Percentiles rank a stretch among this genome's conserved stretches.
Evolutionary conservation across 495 filamentous ascomycete species (phyloP).

Genomic region (Hypomontagnella monticulosa): DNA sequence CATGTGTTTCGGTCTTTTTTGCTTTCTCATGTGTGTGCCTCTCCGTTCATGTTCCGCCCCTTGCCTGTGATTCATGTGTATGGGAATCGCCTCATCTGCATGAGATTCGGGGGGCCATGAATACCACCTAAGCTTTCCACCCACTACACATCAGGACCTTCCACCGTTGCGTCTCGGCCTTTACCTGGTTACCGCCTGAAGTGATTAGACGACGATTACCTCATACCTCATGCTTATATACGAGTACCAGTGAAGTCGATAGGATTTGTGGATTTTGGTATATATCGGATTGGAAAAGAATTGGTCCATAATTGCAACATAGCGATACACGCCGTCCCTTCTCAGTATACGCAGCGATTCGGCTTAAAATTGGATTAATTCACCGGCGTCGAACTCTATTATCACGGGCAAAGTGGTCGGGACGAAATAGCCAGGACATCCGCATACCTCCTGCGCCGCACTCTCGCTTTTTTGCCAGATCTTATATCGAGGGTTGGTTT

Average conservation of each 20-base stretch:
- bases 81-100: conserved; percentile 40
- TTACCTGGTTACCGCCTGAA: conserved; percentile 8
- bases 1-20: conserved; percentile 31
- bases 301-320: not conserved
- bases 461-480: not conserved
- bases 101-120: conserved; percentile 35
- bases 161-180: conserved; percentile 9
- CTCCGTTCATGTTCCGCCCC: conserved; percentile 20
- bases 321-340: conserved; percentile 6
- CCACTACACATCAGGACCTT: conserved; percentile 21
- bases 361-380: not conserved
- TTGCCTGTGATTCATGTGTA: conserved; percentile 37
- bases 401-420: conserved; percentile 2
- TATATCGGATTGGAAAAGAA: conserved; percentile 8
- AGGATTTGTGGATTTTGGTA: conserved; percentile 2
- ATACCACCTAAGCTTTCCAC: conserved; percentile 29
- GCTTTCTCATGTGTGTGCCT: conserved; percentile 20
- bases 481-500: not conserved
- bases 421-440: not conserved
- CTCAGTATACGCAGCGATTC: conserved; percentile 10
- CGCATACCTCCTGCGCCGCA: not conserved
- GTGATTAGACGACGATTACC: conserved; percentile 24
- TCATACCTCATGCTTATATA: conserved; percentile 3
- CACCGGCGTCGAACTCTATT: not conserved
- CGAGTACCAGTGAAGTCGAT: conserved; percentile 11